Evolutionary conservation across 2,329 filamentous ascomycete species (phyloP).

Genomic region (Exophiala phaeomuriformis): DNA sequence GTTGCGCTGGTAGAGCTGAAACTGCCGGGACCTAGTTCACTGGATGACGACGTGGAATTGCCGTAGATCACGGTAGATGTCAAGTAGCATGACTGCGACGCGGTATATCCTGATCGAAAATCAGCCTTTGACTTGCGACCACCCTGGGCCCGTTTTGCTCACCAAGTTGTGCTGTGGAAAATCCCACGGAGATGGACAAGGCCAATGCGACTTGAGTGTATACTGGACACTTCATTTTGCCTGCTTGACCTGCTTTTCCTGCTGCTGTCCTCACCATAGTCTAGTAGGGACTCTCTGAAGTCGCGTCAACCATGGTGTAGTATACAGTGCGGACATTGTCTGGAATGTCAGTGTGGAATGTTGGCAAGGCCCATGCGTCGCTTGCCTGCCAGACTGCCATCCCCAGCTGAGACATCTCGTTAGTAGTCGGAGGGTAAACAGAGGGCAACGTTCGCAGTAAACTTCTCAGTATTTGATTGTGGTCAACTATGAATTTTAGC

Average conservation of each 20-base stretch:
- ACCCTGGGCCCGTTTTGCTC: neutral
- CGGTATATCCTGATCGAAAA: conserved; percentile 2
- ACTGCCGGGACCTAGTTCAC: neutral
- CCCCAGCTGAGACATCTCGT: neutral
- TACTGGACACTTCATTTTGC: conserved; percentile 10
- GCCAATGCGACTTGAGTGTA: neutral
- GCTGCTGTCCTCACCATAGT: conserved; percentile 1
- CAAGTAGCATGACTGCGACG: conserved; percentile 8
- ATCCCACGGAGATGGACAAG: conserved; percentile 1
- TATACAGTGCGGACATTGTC: neutral
- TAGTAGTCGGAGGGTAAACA: neutral
- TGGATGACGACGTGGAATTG: neutral
- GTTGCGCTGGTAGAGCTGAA: neutral
- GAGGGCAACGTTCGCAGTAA: neutral
- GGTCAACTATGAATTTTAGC: neutral
- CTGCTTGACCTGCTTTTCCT: neutral
- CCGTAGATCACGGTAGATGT: conserved; percentile 18
- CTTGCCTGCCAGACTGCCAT: neutral
- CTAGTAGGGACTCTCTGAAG: neutral
- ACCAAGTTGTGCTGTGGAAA: conserved; percentile 11
- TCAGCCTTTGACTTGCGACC: neutral
- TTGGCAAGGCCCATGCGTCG: neutral
- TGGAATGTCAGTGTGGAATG: conserved; percentile 17
- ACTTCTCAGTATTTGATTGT: neutral
- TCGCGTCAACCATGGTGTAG: neutral